Conservation (phyloP, 2,329 filamentous ascomycete species). For the Pyricularia grisea region DNA sequence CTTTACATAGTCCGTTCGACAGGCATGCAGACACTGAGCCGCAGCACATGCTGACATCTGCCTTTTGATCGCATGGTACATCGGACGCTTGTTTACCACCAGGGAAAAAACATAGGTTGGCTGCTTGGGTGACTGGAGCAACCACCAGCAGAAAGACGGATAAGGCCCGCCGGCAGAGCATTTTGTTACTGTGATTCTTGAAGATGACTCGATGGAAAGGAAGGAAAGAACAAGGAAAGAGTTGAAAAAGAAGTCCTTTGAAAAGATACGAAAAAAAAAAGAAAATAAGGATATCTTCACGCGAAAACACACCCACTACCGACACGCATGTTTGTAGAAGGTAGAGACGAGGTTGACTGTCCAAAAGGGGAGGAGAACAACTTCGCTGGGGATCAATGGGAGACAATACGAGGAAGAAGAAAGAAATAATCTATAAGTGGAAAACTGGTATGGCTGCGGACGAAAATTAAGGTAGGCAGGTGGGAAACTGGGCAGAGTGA, state of each 20-base stretch:
- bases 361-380: background rate
- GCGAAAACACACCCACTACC: background rate
- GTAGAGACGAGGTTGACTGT: background rate
- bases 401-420: background rate
- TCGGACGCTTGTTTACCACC: constrained; percentile 14
- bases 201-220: background rate
- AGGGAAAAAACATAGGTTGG: constrained; percentile 9
- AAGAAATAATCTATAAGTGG: background rate
- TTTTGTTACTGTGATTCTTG: background rate
- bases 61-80: constrained; percentile 9
- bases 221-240: background rate
- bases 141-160: constrained; percentile 2
- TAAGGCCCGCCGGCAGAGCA: background rate
- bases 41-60: constrained; percentile 12
- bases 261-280: background rate
- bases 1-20: constrained; percentile 9
- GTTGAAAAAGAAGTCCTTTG: background rate
- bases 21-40: constrained; percentile 6
- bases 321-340: background rate
- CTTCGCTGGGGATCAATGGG: background rate
- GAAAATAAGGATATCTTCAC: background rate
- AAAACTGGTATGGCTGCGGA: background rate
- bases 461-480: background rate
- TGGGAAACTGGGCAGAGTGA: background rate
- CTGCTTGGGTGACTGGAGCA: background rate